Evolutionary conservation across 306 rosid species (phyloP).

Genomic region (Cercis canadensis): DNA sequence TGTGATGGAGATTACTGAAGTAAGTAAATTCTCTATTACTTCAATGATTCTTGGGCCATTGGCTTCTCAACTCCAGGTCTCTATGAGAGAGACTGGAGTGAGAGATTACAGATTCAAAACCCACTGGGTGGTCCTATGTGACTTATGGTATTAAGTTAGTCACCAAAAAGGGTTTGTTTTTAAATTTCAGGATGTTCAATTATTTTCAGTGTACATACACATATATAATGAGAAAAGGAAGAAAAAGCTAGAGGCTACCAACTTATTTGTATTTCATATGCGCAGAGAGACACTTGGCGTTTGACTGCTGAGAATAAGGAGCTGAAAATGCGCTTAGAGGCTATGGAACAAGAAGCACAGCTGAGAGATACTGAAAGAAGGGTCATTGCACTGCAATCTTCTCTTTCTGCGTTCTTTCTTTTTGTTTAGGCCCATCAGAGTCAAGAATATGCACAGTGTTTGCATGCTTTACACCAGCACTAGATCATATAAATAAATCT

Average conservation of each 20-base stretch:
- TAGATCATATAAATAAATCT: too few relatives aligned
- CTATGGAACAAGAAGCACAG: constrained; percentile 87
- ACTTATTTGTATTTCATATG: constrained; percentile 34
- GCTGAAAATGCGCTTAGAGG: constrained; percentile 84
- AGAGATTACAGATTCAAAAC: too few relatives aligned
- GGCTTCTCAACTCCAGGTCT: too few relatives aligned
- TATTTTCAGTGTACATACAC: neutral
- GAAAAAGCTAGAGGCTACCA: neutral
- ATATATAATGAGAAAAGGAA: neutral
- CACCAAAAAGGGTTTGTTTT: neutral
- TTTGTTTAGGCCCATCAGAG: too few relatives aligned
- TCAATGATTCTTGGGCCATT: too few relatives aligned
- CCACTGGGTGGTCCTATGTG: constrained; percentile 5
- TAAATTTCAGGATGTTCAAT: neutral
- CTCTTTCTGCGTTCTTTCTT: too few relatives aligned
- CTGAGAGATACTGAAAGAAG: constrained; percentile 67
- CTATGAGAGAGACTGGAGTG: neutral
- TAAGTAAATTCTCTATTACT: too few relatives aligned
- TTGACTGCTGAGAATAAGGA: constrained; percentile 79
- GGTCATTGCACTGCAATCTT: too few relatives aligned
- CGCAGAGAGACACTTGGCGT: constrained; percentile 89
- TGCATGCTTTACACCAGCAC: too few relatives aligned
- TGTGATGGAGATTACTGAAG: too few relatives aligned
- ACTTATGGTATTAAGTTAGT: neutral
- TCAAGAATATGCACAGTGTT: too few relatives aligned